Percentiles rank a stretch among this genome's conserved stretches.
phyloP scores from a whole-genome alignment of 768 basidiomycete genomes.

The Trametes cubensis region DNA sequence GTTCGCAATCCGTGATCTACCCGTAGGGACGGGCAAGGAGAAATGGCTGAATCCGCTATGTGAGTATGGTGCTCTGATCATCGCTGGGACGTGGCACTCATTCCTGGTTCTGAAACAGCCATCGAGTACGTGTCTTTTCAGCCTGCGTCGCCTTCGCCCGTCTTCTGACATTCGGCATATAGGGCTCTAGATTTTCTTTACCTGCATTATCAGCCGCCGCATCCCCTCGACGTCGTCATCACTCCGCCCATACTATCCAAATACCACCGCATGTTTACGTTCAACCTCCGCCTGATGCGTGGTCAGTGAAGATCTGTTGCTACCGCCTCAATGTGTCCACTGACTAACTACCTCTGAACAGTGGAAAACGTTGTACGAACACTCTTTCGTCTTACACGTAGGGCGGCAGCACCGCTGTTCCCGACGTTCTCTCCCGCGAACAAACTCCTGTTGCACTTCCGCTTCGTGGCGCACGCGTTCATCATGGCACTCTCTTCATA shows the following conservation, averaged over 20 bases:
- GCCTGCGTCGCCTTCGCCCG: neutral
- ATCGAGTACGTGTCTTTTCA: conserved; percentile 47
- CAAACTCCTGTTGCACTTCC: conserved; percentile 63
- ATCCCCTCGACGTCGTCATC: conserved; percentile 73
- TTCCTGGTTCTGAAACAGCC: conserved; percentile 35
- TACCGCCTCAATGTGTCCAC: neutral
- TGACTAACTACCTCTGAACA: conserved; percentile 32
- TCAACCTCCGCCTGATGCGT: conserved; percentile 77
- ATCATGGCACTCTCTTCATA: conserved; percentile 68
- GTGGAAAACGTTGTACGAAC: conserved; percentile 71
- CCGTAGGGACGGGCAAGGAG: conserved; percentile 61
- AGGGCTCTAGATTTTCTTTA: conserved; percentile 90
- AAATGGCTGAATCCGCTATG: conserved; percentile 84
- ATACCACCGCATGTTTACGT: conserved; percentile 82
- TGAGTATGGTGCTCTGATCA: conserved; percentile 43
- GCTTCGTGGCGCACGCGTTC: conserved; percentile 76
- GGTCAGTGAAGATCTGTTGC: conserved; percentile 46
- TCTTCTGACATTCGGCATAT: conserved; percentile 5
- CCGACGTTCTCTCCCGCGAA: conserved; percentile 56
- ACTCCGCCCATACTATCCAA: conserved; percentile 74
- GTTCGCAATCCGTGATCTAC: conserved; percentile 80
- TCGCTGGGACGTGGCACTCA: conserved; percentile 34
- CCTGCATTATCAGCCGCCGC: conserved; percentile 85
- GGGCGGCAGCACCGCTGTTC: conserved; percentile 51
- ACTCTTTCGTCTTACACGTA: conserved; percentile 64